Percentiles rank a stretch among this genome's conserved stretches.
phyloP scores from a whole-genome alignment of 441 rosid species.

The Mallotus repandus region DNA sequence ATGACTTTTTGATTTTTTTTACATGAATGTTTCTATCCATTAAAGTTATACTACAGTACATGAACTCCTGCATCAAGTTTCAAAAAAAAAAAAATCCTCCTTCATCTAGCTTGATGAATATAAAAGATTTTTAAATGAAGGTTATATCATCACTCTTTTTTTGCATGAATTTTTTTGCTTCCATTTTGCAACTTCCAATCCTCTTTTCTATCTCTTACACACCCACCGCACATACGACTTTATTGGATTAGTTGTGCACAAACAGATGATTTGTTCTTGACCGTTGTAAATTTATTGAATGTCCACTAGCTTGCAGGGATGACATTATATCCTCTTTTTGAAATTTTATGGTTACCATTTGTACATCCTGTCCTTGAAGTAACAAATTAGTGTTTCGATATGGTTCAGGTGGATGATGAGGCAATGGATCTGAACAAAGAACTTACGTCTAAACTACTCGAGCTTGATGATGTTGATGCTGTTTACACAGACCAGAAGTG shows the following conservation, averaged over 20 bases:
- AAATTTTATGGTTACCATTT: not conserved
- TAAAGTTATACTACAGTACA: not conserved
- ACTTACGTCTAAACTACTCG: constrained; percentile 72
- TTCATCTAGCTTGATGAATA: not conserved
- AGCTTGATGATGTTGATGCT: constrained; percentile 87
- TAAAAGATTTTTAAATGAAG: not conserved
- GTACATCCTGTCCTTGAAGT: not conserved
- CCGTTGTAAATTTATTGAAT: not conserved
- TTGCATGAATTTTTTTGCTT: not conserved
- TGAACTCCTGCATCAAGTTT: not conserved
- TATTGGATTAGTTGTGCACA: not conserved
- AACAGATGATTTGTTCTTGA: not conserved
- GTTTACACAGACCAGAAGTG: constrained; percentile 79
- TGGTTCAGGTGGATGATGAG: constrained; percentile 76
- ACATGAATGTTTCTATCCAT: not conserved
- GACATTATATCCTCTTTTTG: not conserved
- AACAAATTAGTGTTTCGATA: constrained; percentile 3
- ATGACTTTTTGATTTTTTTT: not conserved
- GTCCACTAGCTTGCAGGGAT: not conserved
- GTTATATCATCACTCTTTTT: not conserved
- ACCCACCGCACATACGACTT: not conserved
- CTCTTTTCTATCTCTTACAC: not conserved
- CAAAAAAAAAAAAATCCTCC: not conserved
- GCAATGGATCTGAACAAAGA: constrained; percentile 87
- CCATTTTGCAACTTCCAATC: not conserved